Evolutionary conservation across 164 flowering plant species (phyloP).

Genomic region (Buxus sempervirens): DNA sequence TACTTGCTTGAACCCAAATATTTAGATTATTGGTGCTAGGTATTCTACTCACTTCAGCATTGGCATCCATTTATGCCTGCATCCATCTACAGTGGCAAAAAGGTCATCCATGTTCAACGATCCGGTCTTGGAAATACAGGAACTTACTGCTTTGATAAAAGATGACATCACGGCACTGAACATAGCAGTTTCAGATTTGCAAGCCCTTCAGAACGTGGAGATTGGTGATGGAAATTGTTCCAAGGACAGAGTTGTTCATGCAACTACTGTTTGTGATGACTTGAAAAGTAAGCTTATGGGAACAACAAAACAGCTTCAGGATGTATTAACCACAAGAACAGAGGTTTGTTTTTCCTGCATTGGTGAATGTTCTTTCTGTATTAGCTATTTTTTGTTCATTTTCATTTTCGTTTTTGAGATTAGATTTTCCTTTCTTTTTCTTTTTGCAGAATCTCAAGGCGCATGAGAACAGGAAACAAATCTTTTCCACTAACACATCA

Average conservation of each 20-base stretch:
- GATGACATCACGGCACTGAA: constrained; percentile 95
- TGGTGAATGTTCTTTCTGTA: background rate
- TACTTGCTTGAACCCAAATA: no score
- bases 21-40: no score
- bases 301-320: constrained; percentile 92
- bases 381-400: background rate
- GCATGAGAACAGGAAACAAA: constrained; percentile 76
- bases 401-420: background rate
- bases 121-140: constrained; percentile 92
- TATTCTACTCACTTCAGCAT: no score
- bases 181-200: constrained; percentile 89
- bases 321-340: constrained; percentile 91
- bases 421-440: background rate
- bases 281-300: constrained; percentile 89
- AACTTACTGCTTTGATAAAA: constrained; percentile 88
- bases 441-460: constrained; percentile 75
- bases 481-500: constrained; percentile 63
- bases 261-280: constrained; percentile 90
- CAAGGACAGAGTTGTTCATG: constrained; percentile 77
- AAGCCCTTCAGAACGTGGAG: constrained; percentile 67
- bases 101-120: constrained; percentile 94
- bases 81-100: constrained; percentile 76
- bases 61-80: no score
- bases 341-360: constrained; percentile 56
- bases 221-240: constrained; percentile 71